Evolutionary conservation across 2,329 filamentous ascomycete species (phyloP), one percentile per base, ranked within the genome.

Genomic region (Cladosporium sp.): DNA sequence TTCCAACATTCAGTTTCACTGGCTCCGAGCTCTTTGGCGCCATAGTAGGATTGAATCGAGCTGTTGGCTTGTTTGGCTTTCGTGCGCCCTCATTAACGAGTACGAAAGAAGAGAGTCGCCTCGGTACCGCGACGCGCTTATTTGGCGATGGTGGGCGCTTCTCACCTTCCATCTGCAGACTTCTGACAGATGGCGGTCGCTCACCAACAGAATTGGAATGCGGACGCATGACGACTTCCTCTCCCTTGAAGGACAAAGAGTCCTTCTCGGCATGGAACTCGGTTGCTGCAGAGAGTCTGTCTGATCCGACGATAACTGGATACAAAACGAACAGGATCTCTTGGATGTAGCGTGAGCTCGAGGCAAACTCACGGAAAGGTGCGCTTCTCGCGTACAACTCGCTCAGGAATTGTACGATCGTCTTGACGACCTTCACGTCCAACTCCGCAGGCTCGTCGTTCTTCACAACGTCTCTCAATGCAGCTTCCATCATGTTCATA

Each of bases 101-200:
- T 30, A 97, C 87, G 71, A 97, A 99, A 0, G 93, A 97, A 0
- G 93, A 97, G 1, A 90, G 88, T 66, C 92, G 86, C 36, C 88
- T 85, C 25, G 95, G 79, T 19, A 86, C 84, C 6, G 85, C 84
- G 0, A 87, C 85, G 61, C 81, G 73, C 45, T 69, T 69, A 12
- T 66, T 49, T 2, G 69, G 69, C 20, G 69, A 70, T 19, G 68
- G 67, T 4, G 66, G 70, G 3, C 68, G 66, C 52, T 77, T 64
- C 79, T 78, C 40, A 84, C 80, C 5, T 84, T 60, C 62, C 50
- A 67, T 62, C 8, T 66, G 87, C 17, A 85, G 84, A 3, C 90
- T 92, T 62, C 89, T 84, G 19, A 97, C 84, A 36, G 93, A 88
- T 0, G 89, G 88, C 15, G 67, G 84, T 52, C 75, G 75, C 62